Percentiles rank a stretch among this genome's conserved stretches.
phyloP scores from a whole-genome alignment of 106 monocot genomes.

The Dendrobium catenatum region DNA sequence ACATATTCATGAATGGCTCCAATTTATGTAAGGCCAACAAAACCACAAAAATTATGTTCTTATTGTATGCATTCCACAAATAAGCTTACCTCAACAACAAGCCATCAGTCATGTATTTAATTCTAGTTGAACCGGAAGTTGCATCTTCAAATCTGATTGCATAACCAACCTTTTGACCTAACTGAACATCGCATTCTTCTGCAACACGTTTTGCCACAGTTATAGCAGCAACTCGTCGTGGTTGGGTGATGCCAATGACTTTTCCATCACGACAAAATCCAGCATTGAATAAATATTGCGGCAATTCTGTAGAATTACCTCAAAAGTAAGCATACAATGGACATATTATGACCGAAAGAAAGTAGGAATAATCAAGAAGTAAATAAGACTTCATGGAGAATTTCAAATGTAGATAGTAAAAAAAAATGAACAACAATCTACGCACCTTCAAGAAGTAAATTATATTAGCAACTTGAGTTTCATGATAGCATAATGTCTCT shows the following conservation, averaged over 20 bases:
- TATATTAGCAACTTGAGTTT: neutral
- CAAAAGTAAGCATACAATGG: neutral
- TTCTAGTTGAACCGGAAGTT: slow-evolving; percentile 67
- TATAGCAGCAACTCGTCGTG: slow-evolving; percentile 87
- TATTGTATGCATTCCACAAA: neutral
- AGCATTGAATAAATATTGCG: slow-evolving; percentile 81
- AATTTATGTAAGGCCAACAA: neutral
- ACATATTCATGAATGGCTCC: neutral
- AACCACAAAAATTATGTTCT: neutral
- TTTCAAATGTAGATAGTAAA: neutral
- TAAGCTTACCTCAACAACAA: slow-evolving; percentile 73
- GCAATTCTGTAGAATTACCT: slow-evolving; percentile 53
- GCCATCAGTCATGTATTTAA: slow-evolving; percentile 99
- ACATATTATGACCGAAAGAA: slow-evolving; percentile 1
- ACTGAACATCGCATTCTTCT: slow-evolving; percentile 82
- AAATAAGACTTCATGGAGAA: neutral
- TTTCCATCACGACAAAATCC: slow-evolving; percentile 69
- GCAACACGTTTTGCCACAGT: slow-evolving; percentile 96
- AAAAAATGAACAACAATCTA: neutral
- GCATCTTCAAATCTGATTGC: slow-evolving; percentile 93
- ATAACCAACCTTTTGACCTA: slow-evolving; percentile 91
- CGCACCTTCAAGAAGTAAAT: neutral
- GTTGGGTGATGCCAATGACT: slow-evolving; percentile 92
- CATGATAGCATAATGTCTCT: neutral
- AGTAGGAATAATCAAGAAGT: neutral